Percentiles rank a stretch among this genome's conserved stretches.
Conservation (phyloP, 257 asterid species). For the Cynanchum wilfordii region DNA sequence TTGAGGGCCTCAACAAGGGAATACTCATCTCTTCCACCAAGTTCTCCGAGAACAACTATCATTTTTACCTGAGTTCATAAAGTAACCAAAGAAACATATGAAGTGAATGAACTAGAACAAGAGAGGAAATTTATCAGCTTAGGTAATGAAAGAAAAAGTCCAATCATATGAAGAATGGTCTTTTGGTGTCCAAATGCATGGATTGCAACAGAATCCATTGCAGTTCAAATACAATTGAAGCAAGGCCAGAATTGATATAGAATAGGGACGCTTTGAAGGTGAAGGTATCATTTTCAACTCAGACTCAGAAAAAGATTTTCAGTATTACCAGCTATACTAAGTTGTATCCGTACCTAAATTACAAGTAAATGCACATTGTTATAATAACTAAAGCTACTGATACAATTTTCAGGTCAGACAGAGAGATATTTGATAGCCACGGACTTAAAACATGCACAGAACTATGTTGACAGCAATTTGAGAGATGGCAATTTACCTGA, state of each 20-base stretch:
- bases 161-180: not conserved
- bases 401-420: not conserved
- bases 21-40: conserved; percentile 99
- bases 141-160: not conserved
- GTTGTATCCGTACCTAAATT: not conserved
- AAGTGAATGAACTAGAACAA: not conserved
- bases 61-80: conserved; percentile 60
- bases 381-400: not conserved
- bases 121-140: not conserved
- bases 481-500: conserved; percentile 44
- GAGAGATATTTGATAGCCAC: not conserved
- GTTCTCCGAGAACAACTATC: conserved; percentile 98
- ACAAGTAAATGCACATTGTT: no score
- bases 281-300: not conserved
- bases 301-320: not conserved
- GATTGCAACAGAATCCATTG: not conserved
- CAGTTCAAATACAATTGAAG: not conserved
- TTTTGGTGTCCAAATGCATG: not conserved
- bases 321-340: not conserved
- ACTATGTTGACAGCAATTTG: not conserved
- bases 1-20: conserved; percentile 94
- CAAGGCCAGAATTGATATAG: not conserved
- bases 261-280: not conserved
- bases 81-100: conserved; percentile 15
- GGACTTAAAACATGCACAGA: not conserved